Percentiles rank a stretch among this genome's conserved stretches.
These are phyloP conservation scores for Acacia pycnantha DNA, from an alignment of 331 rosid genomes.

Conservation along the genomic window DNA sequence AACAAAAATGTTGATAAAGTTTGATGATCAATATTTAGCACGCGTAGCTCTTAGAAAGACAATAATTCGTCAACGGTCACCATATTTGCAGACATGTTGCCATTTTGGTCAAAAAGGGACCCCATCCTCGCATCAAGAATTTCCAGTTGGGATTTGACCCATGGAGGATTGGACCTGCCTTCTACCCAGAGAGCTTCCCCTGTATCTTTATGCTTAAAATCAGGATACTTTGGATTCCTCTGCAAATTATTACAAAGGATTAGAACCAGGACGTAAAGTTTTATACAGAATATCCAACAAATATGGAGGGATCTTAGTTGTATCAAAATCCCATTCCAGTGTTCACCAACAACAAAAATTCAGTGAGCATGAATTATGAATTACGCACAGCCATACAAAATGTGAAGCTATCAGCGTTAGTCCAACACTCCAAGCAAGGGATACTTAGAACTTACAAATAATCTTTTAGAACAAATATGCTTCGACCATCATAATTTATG, in stretches of 20 bases:
- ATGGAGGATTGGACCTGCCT: constrained; percentile 73
- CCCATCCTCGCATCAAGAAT: constrained; percentile 74
- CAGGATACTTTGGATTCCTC: constrained; percentile 89
- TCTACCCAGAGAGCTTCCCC: constrained; percentile 97
- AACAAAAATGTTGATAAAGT: not conserved
- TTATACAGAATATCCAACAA: not conserved
- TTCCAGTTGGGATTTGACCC: constrained; percentile 91
- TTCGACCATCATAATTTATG: not conserved
- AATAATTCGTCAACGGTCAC: constrained; percentile 44
- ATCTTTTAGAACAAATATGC: not conserved
- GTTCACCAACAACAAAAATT: not conserved
- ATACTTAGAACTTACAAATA: not conserved
- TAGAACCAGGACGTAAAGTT: not conserved
- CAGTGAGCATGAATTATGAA: not conserved
- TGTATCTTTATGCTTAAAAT: constrained; percentile 93
- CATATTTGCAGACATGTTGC: constrained; percentile 41
- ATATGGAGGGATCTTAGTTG: not conserved
- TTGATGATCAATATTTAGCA: not conserved
- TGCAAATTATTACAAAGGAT: constrained; percentile 21
- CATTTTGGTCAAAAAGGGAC: constrained; percentile 41
- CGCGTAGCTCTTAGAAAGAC: constrained; percentile 30
- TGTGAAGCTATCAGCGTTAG: not conserved
- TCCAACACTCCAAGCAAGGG: not conserved
- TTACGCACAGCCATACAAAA: not conserved
- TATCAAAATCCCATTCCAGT: not conserved